Evolutionary conservation across 768 basidiomycete species (phyloP), one percentile per base, ranked within the genome.

Genomic region (Heimioporus sp.): DNA sequence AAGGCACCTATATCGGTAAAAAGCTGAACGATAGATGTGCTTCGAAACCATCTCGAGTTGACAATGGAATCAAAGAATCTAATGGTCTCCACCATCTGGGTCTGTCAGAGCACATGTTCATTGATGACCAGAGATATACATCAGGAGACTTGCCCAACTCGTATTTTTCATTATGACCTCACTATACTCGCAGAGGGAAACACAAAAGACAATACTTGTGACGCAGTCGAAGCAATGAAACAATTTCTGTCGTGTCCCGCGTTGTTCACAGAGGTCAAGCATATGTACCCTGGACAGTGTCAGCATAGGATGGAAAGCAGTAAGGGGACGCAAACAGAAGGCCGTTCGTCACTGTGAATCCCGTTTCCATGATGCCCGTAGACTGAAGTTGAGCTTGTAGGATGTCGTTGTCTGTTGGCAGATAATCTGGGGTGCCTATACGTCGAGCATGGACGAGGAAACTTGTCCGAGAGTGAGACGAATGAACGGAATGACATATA

Each of bases 301-400:
- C 43, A 40, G 30, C 43, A 40, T 30, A 17, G 5, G 19, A 45
- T n/a, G 37, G 0, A 16, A 2, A 9, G 0, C 1, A 1, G 0
- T 5, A 40, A 5, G 0, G 10, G 19, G 3, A 6, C 1, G 21
- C 16, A 2, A 19, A 83, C 80, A 80, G 80, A 6, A 83, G 65
- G 43, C 76, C 80, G 4, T 86, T 87, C 78, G 5, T 24, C 21
- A 90, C 81, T 12, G 75, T 76, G 52, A 91, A 90, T 62, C 86
- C 72, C 6, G 94, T 97, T 72, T 98, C 94, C 6, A 83, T 86
- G 60, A 98, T 95, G 16, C 93, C 93, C 3, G 89, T 86, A 50
- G 86, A 92, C 75, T 95, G 94, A 51, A 84, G 83, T 57, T 92
- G 81, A 16, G 92, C 91, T 21, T 91, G 77, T 24, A 98, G 74